Conservation (phyloP, 768 basidiomycete genomes). For the Kwoniella sp. region DNA sequence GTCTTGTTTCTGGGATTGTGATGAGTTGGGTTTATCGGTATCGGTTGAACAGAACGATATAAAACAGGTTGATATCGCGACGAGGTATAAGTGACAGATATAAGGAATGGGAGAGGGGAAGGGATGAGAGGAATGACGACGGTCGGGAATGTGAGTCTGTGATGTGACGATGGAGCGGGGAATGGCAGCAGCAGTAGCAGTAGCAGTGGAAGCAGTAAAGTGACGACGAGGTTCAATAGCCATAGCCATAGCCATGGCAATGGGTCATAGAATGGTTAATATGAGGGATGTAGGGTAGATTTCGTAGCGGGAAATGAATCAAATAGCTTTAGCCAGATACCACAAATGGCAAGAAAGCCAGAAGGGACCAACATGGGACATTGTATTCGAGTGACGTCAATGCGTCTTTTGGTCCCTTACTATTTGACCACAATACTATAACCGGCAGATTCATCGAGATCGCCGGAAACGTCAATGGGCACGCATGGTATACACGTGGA, state of each 20-base stretch:
- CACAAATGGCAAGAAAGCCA: background rate
- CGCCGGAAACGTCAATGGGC: constrained; percentile 1
- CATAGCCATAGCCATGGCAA: background rate
- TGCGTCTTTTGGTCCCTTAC: background rate
- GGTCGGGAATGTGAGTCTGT: background rate
- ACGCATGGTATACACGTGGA: background rate
- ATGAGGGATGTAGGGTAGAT: background rate
- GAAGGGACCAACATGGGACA: too few species aligned
- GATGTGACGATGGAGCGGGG: background rate
- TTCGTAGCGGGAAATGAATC: background rate
- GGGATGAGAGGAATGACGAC: background rate
- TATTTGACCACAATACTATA: too few species aligned
- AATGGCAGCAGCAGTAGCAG: background rate
- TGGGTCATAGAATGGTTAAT: too few species aligned
- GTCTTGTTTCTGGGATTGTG: too few species aligned
- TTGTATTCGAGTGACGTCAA: constrained; percentile 1
- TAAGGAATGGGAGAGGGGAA: background rate
- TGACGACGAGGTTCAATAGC: too few species aligned
- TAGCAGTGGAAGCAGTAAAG: too few species aligned
- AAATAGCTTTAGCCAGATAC: background rate
- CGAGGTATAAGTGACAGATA: background rate
- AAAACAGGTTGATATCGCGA: too few species aligned
- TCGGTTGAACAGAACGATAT: too few species aligned
- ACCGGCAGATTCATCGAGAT: constrained; percentile 1
- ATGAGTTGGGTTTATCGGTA: too few species aligned